Conservation (phyloP, 352 stramenopile species). For the Phytophthora podocarpi region DNA sequence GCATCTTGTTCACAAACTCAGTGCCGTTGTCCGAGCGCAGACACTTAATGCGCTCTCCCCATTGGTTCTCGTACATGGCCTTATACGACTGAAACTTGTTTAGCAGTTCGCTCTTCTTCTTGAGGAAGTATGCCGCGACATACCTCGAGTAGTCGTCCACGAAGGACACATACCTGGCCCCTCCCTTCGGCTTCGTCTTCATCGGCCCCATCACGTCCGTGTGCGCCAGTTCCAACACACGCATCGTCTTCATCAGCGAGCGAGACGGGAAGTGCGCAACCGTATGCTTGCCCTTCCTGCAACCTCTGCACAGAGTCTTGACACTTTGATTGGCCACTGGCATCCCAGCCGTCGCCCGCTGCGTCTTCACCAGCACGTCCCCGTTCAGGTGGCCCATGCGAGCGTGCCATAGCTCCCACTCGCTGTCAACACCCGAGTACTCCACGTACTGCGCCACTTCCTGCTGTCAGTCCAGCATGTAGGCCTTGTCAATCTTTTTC, state of each 20-base stretch:
- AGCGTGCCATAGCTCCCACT: constrained; percentile 32
- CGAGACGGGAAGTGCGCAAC: neutral
- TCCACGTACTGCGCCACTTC: neutral
- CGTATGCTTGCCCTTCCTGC: neutral
- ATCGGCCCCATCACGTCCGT: constrained; percentile 21
- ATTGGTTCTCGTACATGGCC: constrained; percentile 33
- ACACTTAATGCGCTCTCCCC: constrained; percentile 17
- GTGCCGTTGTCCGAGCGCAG: constrained; percentile 38
- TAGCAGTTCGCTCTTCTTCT: neutral
- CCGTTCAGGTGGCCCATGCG: constrained; percentile 16
- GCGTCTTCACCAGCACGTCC: neutral
- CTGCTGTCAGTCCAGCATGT: constrained; percentile 20
- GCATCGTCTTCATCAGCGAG: constrained; percentile 4
- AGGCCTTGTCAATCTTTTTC: constrained; percentile 21
- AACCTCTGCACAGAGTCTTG: neutral
- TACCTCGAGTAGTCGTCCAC: neutral
- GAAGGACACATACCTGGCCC: constrained; percentile 4
- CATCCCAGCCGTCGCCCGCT: neutral
- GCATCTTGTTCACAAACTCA: constrained; percentile 27
- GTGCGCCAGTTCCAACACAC: constrained; percentile 1
- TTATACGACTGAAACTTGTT: neutral
- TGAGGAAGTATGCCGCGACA: neutral
- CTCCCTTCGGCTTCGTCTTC: constrained; percentile 13
- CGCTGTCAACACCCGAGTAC: neutral
- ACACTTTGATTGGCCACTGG: neutral